Evolutionary conservation across 2,329 filamentous ascomycete genomes (phyloP).

Genomic region (Penicillium corylophilum): DNA sequence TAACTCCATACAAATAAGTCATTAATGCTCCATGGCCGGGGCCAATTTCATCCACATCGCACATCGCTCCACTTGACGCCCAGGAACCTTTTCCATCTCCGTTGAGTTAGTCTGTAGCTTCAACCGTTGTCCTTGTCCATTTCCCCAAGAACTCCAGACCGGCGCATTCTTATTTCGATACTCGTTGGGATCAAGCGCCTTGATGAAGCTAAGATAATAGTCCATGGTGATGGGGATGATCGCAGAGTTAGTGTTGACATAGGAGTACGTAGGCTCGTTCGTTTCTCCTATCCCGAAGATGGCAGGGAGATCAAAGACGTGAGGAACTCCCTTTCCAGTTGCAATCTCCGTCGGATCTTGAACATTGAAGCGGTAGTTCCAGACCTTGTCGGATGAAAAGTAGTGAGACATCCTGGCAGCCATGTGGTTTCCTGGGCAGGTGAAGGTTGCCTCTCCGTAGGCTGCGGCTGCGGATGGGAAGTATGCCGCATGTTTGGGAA

Average conservation of each 20-base stretch:
- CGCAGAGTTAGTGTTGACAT: constrained; percentile 31
- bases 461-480: constrained; percentile 40
- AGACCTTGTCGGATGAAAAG: constrained; percentile 33
- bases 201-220: constrained; percentile 28
- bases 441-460: constrained; percentile 52
- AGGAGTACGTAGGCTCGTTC: constrained; percentile 16
- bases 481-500: constrained; percentile 34
- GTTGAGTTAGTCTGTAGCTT: constrained; percentile 22
- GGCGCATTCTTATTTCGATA: constrained; percentile 18
- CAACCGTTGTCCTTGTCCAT: constrained; percentile 13
- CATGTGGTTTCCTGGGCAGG: constrained; percentile 47
- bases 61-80: constrained; percentile 14
- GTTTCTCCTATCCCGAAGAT: constrained; percentile 26
- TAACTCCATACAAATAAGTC: neutral
- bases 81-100: constrained; percentile 19
- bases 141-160: constrained; percentile 18
- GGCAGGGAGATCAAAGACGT: constrained; percentile 33
- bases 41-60: constrained; percentile 17
- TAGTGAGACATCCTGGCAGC: constrained; percentile 28
- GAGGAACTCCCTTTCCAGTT: constrained; percentile 37
- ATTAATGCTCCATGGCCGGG: constrained; percentile 17
- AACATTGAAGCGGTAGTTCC: constrained; percentile 53
- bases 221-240: constrained; percentile 27
- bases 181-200: constrained; percentile 21
- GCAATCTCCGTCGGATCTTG: constrained; percentile 39